Conservation (phyloP, 1,139 yeast species). For the Debaryomycetaceae sp. region DNA sequence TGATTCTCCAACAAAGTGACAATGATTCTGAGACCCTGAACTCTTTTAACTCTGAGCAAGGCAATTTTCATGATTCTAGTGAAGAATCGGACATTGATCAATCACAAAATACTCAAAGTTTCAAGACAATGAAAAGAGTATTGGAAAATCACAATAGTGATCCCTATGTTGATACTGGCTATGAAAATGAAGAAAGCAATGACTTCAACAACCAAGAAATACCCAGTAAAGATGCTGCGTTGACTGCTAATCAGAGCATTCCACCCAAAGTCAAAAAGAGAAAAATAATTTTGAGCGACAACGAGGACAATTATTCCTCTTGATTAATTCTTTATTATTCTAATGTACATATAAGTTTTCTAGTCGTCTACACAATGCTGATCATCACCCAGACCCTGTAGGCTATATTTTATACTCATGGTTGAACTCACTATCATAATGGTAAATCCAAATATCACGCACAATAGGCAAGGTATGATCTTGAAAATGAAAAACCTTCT, state of each 20-base stretch:
- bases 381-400: slow-evolving; percentile 22
- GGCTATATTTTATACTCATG: slow-evolving; percentile 61
- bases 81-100: not conserved
- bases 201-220: slow-evolving; percentile 5
- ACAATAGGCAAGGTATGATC: slow-evolving; percentile 52
- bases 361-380: slow-evolving; percentile 39
- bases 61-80: not conserved
- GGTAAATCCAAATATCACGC: slow-evolving; percentile 67
- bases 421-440: slow-evolving; percentile 78
- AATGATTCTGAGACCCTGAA: not conserved
- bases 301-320: slow-evolving; percentile 17
- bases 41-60: not conserved
- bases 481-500: slow-evolving; percentile 26
- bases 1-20: not conserved
- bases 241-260: not conserved
- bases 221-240: slow-evolving; percentile 4
- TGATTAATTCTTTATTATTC: not conserved
- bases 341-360: not conserved
- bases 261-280: slow-evolving; percentile 9
- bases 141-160: not conserved
- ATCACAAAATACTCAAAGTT: not conserved
- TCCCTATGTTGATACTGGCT: not conserved
- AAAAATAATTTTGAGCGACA: slow-evolving; percentile 20
- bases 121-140: not conserved
- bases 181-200: slow-evolving; percentile 1